Conservation (phyloP, 2,329 filamentous ascomycete genomes). For the Fusarium sp. region DNA sequence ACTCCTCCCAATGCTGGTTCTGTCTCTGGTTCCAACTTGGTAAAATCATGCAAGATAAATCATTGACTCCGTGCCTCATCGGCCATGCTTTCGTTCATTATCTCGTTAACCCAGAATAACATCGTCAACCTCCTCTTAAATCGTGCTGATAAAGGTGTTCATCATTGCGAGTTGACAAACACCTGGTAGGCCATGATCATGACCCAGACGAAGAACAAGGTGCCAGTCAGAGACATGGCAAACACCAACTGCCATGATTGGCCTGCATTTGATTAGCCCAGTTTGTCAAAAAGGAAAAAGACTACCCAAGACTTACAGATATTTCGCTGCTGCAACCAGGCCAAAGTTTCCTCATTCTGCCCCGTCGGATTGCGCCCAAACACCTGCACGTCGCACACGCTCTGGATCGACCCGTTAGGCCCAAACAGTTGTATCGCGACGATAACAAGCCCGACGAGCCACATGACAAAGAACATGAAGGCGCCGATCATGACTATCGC, state of each 20-base stretch:
- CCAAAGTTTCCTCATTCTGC: slow-evolving; percentile 69
- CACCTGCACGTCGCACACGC: slow-evolving; percentile 72
- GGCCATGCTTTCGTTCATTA: slow-evolving; percentile 39
- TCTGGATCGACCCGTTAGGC: slow-evolving; percentile 70
- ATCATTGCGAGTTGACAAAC: slow-evolving; percentile 63
- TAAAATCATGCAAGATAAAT: slow-evolving; percentile 23
- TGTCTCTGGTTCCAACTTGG: background rate
- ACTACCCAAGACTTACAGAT: slow-evolving; percentile 68
- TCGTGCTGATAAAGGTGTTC: background rate
- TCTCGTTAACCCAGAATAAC: slow-evolving; percentile 27
- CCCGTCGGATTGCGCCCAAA: slow-evolving; percentile 67
- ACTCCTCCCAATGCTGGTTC: slow-evolving; percentile 27
- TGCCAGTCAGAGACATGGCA: slow-evolving; percentile 73
- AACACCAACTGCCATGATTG: slow-evolving; percentile 77
- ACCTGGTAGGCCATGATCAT: slow-evolving; percentile 79
- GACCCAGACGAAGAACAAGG: slow-evolving; percentile 76
- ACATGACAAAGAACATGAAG: slow-evolving; percentile 78
- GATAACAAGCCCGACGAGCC: slow-evolving; percentile 76
- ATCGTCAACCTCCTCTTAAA: background rate
- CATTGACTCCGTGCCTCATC: slow-evolving; percentile 35
- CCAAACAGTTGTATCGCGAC: slow-evolving; percentile 76
- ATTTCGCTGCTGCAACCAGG: slow-evolving; percentile 74
- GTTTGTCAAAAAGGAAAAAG: too few relatives aligned
- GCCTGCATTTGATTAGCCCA: slow-evolving; percentile 57
- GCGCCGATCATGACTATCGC: slow-evolving; percentile 75